These are phyloP conservation scores for Rhododendron henanense DNA, from an alignment of 148 eudicot species.

Conservation along the genomic window DNA sequence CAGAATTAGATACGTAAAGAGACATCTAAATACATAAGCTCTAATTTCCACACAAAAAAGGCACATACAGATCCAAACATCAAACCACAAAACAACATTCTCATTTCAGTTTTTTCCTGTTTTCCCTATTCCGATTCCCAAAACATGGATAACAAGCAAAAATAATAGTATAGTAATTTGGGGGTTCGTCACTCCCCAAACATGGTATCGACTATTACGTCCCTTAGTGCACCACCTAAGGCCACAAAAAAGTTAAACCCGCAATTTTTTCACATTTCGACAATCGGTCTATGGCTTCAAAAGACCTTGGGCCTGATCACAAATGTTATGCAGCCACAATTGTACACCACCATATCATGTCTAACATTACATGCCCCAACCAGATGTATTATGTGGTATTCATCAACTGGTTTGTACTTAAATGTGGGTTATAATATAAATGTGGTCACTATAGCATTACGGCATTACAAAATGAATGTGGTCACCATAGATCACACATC, in stretches of 20 bases:
- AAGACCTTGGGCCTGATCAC: neutral
- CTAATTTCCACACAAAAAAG: neutral
- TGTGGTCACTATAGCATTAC: neutral
- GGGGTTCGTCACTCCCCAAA: neutral
- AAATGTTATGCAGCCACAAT: neutral
- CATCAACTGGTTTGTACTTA: neutral
- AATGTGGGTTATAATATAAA: neutral
- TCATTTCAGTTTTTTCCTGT: neutral
- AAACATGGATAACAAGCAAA: neutral
- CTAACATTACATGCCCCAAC: neutral
- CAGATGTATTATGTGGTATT: neutral
- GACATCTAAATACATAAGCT: neutral
- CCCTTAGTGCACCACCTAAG: neutral
- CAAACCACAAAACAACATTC: neutral
- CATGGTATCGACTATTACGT: neutral
- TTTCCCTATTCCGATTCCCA: neutral
- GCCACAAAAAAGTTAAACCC: neutral
- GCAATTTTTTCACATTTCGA: neutral
- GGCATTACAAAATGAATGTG: neutral
- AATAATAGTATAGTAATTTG: neutral
- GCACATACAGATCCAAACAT: neutral
- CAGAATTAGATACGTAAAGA: neutral
- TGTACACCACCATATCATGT: neutral
- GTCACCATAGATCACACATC: neutral
- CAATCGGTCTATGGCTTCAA: neutral